Evolutionary conservation across 345 rosid genomes (phyloP).

Genomic region (Psidium friedrichsthalianum): DNA sequence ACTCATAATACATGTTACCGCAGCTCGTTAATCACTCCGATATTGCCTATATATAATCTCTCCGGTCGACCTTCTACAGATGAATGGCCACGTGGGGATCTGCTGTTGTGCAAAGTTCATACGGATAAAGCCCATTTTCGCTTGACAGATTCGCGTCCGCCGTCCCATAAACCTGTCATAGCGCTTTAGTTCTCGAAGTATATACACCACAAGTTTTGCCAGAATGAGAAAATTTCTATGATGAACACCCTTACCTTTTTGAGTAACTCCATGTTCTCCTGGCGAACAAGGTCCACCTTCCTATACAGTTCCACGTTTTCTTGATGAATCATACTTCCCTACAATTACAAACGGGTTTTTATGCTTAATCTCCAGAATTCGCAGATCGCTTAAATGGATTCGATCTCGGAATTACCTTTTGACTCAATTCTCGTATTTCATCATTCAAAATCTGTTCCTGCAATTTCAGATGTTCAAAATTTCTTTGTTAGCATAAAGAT

Average conservation of each 20-base stretch:
- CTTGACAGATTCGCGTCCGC: conserved; percentile 10
- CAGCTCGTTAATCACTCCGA: neutral
- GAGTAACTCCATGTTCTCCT: conserved; percentile 26
- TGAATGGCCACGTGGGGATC: conserved; percentile 22
- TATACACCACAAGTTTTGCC: neutral
- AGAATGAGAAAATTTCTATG: neutral
- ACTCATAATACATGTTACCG: neutral
- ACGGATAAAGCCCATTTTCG: conserved; percentile 15
- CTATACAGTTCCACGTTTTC: conserved; percentile 30
- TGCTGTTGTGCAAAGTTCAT: conserved; percentile 1
- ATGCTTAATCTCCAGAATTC: neutral
- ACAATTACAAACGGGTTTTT: neutral
- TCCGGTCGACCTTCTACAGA: conserved; percentile 14
- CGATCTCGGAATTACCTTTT: neutral
- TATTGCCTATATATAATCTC: neutral
- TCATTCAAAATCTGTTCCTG: conserved; percentile 6
- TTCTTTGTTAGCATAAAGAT: neutral
- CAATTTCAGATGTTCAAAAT: neutral
- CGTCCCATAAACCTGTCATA: conserved; percentile 32
- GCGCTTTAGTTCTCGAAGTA: neutral
- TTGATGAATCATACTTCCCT: conserved; percentile 23
- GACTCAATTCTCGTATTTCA: conserved; percentile 2
- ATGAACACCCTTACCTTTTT: conserved; percentile 12
- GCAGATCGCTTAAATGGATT: neutral
- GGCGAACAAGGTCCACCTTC: conserved; percentile 23